phyloP scores from a whole-genome alignment of 2,329 filamentous ascomycete genomes.

The Helotiales sp. region DNA sequence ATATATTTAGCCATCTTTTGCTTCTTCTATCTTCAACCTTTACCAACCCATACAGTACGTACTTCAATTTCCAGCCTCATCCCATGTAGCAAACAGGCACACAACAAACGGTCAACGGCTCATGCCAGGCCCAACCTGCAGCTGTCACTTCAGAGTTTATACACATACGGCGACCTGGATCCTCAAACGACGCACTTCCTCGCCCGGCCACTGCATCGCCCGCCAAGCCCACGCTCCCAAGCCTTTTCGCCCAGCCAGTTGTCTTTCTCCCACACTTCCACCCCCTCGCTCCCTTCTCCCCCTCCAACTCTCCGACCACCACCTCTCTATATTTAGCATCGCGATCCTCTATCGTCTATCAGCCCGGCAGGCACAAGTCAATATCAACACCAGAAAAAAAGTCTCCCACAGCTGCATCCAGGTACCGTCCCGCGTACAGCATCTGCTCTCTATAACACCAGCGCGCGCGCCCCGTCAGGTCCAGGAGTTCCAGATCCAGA shows the following conservation, averaged over 20 bases:
- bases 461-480: conserved; percentile 14
- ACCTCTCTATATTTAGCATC: conserved; percentile 41
- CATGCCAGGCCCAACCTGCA: not conserved
- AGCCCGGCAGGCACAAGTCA: conserved; percentile 18
- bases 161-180: conserved; percentile 7
- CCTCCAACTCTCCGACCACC: conserved; percentile 9
- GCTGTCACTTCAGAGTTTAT: too few species aligned
- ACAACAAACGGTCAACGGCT: not conserved
- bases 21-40: too few species aligned
- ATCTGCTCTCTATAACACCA: conserved; percentile 28
- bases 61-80: too few species aligned
- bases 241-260: not conserved
- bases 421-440: conserved; percentile 22
- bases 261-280: not conserved
- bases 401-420: conserved; percentile 24
- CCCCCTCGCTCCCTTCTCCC: conserved; percentile 10
- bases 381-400: conserved; percentile 24
- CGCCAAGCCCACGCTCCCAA: not conserved
- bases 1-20: too few species aligned
- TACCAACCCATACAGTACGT: too few species aligned
- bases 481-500: conserved; percentile 2
- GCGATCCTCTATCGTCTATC: conserved; percentile 39
- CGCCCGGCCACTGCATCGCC: not conserved
- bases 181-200: not conserved
- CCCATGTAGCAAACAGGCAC: not conserved